Conservation (phyloP, 2,329 filamentous ascomycete species). For the Alternaria tenuissima region DNA sequence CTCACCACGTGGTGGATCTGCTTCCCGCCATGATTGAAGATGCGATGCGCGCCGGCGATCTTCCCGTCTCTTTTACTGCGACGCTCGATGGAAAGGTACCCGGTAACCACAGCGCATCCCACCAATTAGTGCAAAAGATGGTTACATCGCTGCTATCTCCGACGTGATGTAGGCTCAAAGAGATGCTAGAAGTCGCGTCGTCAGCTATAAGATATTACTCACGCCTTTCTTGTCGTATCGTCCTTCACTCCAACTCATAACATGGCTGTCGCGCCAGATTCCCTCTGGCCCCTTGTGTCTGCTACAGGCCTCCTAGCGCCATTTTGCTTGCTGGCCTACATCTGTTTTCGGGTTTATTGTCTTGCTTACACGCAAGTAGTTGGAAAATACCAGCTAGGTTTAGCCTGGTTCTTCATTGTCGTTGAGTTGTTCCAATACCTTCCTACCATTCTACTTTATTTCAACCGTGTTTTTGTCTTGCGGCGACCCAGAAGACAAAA, state of each 20-base stretch:
- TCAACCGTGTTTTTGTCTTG: not conserved
- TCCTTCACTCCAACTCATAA: not conserved
- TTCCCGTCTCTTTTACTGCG: not conserved
- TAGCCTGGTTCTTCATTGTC: not conserved
- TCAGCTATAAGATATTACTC: not conserved
- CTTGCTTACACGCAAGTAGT: not conserved
- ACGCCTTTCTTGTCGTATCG: not conserved
- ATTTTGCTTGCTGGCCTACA: not conserved
- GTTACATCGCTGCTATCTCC: not conserved
- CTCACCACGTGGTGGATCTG: not conserved
- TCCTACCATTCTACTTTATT: not conserved
- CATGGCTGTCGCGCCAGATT: not conserved
- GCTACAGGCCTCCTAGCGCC: not conserved
- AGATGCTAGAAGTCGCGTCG: not conserved
- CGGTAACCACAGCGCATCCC: not conserved
- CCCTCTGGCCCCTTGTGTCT: not conserved
- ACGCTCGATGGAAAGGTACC: not conserved
- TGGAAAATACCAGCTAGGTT: not conserved
- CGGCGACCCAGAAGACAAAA: not conserved
- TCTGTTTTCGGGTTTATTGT: not conserved
- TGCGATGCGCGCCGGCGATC: not conserved
- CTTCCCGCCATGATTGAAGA: not conserved
- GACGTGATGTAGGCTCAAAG: not conserved
- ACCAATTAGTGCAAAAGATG: not conserved
- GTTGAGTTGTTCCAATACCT: not conserved